Base-by-base conservation (phyloP, 331 rosid species). In the Acacia concinna region DNA sequence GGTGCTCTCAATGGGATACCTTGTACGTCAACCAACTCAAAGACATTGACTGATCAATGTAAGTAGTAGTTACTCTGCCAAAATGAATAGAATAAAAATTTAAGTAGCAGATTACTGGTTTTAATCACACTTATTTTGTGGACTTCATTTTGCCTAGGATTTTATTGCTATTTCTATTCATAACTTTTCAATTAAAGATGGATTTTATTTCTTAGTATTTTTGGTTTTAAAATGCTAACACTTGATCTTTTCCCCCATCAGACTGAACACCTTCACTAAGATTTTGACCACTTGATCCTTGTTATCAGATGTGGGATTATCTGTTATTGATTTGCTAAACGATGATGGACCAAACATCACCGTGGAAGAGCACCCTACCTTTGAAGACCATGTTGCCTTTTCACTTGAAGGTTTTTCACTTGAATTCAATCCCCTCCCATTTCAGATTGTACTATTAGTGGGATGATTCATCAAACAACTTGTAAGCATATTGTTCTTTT, bases 301-400 rank as follows among this genome's bases (percentile, higher is more conserved):
- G 54, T 69, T 76, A 56, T 73, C 72, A 85, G 81, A 82, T 72
- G 73, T 86, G 72, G 97, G 81, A 68, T 79, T 85, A 68, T 92
- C 93, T 79, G 84, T 95, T 67, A 81, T 93, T 51, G 96, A 93
- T 91, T 87, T 92, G 86, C 76, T 95, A 57, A 82, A 82, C 49
- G 93, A 84, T 83, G 97, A 95, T 80, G 94, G 82, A 74, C 80
- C 72, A 69, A 85, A 84, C 69, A 82, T 76, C 56, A 49, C 81
- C 9, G 25, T 23, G 74, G 84, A 84, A 81, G 83, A 78, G 81
- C 76, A 79, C 78, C 90, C 87, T 1, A 84, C 82, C 63, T 84
- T 79, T 27, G 99, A 95, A 91, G 92, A 85, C 78, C 99, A 95
- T 80, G 97, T 91, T 84, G 90, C 99, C 78, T 90, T 95, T 88